Evolutionary conservation across 2,329 filamentous ascomycete genomes (phyloP).

Genomic region (Microdochium trichocladiopsis): DNA sequence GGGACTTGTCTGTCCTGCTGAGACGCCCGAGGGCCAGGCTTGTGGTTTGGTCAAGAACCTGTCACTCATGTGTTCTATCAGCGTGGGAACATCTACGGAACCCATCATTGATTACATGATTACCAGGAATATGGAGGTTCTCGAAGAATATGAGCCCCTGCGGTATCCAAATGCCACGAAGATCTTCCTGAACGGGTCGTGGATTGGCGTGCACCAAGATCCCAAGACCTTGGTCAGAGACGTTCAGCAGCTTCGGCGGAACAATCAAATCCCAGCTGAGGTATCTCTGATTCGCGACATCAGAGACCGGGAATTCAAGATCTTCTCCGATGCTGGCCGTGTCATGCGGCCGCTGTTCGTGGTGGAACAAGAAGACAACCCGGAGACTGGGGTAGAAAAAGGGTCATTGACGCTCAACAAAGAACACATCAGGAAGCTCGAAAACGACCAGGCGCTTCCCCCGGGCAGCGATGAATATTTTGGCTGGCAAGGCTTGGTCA

Average conservation of each 20-base stretch:
- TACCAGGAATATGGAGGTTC: slow-evolving; percentile 87
- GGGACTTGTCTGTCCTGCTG: slow-evolving; percentile 93
- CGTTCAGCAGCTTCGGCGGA: slow-evolving; percentile 70
- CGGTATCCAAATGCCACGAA: slow-evolving; percentile 90
- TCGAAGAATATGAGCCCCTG: slow-evolving; percentile 88
- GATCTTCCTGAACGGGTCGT: slow-evolving; percentile 95
- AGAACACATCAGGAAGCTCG: slow-evolving; percentile 69
- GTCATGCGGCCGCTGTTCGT: slow-evolving; percentile 93
- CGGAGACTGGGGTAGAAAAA: slow-evolving; percentile 48
- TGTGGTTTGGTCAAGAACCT: slow-evolving; percentile 98
- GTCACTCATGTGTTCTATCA: slow-evolving; percentile 97
- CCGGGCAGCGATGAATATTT: slow-evolving; percentile 57
- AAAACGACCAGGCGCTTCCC: slow-evolving; percentile 62
- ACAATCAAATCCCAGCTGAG: slow-evolving; percentile 80
- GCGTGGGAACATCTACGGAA: slow-evolving; percentile 84
- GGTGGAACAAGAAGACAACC: slow-evolving; percentile 78
- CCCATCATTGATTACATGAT: slow-evolving; percentile 95
- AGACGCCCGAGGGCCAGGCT: slow-evolving; percentile 96
- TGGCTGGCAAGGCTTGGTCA: slow-evolving; percentile 83
- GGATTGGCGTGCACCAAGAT: slow-evolving; percentile 93
- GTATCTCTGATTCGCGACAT: slow-evolving; percentile 95
- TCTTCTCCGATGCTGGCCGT: slow-evolving; percentile 93
- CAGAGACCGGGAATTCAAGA: slow-evolving; percentile 94
- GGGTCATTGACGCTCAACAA: slow-evolving; percentile 79
- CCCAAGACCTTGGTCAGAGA: slow-evolving; percentile 77